Conservation (phyloP, 345 rosid species). For the Toxicodendron radicans region DNA sequence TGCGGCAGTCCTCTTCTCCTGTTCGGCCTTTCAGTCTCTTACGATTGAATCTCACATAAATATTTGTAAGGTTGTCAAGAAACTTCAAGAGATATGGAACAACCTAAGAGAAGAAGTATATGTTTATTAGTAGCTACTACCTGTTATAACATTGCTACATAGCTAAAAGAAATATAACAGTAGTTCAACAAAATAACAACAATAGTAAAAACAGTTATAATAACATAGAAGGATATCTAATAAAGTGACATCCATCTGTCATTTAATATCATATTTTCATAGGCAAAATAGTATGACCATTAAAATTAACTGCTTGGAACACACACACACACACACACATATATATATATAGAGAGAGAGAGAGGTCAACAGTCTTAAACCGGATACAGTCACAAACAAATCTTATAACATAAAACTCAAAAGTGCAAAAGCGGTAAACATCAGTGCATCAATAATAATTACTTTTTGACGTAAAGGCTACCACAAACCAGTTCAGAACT, state of each 20-base stretch:
- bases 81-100: conserved; percentile 92
- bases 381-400: not conserved
- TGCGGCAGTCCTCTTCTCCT: conserved; percentile 84
- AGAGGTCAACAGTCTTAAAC: not conserved
- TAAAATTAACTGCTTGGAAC: not conserved
- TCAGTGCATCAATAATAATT: not conserved
- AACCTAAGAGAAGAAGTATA: conserved; percentile 46
- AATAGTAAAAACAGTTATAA: not conserved
- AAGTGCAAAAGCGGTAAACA: not conserved
- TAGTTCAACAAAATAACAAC: not conserved
- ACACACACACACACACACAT: too few species aligned
- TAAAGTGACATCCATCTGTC: not conserved
- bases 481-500: not conserved
- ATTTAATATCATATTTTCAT: not conserved
- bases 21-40: conserved; percentile 97
- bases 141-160: not conserved
- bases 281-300: not conserved
- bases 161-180: not conserved
- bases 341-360: not conserved
- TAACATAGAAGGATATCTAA: not conserved
- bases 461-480: not conserved
- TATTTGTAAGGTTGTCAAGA: conserved; percentile 94
- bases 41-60: conserved; percentile 95
- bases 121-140: not conserved
- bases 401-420: not conserved